Conservation (phyloP, 2,329 filamentous ascomycete species). For the Verticillium nonalfalfae region DNA sequence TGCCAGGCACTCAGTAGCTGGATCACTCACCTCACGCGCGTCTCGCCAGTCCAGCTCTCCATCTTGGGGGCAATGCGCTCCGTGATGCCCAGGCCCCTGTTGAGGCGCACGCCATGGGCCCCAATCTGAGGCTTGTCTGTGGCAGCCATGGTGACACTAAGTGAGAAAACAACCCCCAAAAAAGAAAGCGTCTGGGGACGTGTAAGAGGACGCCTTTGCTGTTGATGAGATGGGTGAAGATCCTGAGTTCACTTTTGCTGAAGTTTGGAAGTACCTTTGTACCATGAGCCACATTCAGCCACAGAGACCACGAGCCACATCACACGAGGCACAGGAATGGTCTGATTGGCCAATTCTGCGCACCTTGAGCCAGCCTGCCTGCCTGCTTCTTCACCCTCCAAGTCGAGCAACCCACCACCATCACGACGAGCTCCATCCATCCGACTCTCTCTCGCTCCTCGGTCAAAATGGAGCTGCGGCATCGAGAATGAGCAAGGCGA, state of each 20-base stretch:
- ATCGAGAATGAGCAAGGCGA: too few species aligned
- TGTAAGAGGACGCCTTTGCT: background rate
- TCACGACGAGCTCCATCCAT: background rate
- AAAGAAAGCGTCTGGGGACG: background rate
- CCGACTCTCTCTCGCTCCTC: too few species aligned
- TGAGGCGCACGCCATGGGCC: conserved; percentile 4
- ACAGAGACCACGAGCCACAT: too few species aligned
- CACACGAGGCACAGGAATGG: too few species aligned
- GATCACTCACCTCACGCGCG: conserved; percentile 8
- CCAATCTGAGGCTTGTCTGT: background rate
- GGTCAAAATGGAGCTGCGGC: too few species aligned
- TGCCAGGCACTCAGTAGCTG: too few species aligned
- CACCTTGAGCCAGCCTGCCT: background rate
- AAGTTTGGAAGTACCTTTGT: background rate
- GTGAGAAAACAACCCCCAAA: too few species aligned
- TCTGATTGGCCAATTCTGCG: background rate
- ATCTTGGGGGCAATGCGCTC: conserved; percentile 12
- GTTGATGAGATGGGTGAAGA: background rate
- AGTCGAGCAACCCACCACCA: background rate
- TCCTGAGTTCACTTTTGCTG: background rate
- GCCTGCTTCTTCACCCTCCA: background rate
- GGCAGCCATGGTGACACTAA: background rate
- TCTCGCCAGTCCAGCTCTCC: conserved; percentile 11
- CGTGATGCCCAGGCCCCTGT: conserved; percentile 11
- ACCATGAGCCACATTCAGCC: background rate